Percentiles rank a stretch among this genome's conserved stretches.
These are phyloP conservation scores for Hanseniaspora gamundiae DNA, from an alignment of 1,139 yeast genomes.

Conservation along the genomic window DNA sequence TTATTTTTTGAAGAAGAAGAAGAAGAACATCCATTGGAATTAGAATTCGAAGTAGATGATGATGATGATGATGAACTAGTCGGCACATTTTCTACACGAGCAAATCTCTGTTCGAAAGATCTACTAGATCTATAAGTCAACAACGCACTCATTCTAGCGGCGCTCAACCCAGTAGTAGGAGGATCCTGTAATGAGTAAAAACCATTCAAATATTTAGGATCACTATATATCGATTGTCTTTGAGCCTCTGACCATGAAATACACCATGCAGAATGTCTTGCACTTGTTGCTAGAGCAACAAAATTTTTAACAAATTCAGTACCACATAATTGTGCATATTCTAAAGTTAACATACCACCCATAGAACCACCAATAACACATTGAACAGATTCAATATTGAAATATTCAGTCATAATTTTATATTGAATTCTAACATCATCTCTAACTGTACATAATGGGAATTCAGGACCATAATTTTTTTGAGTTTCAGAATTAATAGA, in stretches of 20 bases:
- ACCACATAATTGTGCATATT: constrained; percentile 66
- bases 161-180: constrained; percentile 78
- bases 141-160: constrained; percentile 95
- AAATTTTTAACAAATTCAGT: constrained; percentile 54
- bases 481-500: constrained; percentile 64
- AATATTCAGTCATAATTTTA: constrained; percentile 34
- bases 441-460: constrained; percentile 82
- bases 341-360: constrained; percentile 98
- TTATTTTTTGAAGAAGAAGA: no score
- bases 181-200: constrained; percentile 66
- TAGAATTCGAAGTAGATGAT: background rate
- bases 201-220: constrained; percentile 85
- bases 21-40: background rate
- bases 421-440: constrained; percentile 83
- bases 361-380: constrained; percentile 91
- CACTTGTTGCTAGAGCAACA: constrained; percentile 86
- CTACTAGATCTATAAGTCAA: constrained; percentile 86
- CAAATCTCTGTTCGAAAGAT: constrained; percentile 82
- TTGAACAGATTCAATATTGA: constrained; percentile 54
- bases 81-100: constrained; percentile 84
- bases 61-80: no score
- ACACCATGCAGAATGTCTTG: constrained; percentile 96
- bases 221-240: constrained; percentile 88
- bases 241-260: constrained; percentile 99
- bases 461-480: constrained; percentile 79